Evolutionary conservation across 2,329 filamentous ascomycete genomes (phyloP), one percentile per base, ranked within the genome.

Genomic region (Aspergillus hortae): DNA sequence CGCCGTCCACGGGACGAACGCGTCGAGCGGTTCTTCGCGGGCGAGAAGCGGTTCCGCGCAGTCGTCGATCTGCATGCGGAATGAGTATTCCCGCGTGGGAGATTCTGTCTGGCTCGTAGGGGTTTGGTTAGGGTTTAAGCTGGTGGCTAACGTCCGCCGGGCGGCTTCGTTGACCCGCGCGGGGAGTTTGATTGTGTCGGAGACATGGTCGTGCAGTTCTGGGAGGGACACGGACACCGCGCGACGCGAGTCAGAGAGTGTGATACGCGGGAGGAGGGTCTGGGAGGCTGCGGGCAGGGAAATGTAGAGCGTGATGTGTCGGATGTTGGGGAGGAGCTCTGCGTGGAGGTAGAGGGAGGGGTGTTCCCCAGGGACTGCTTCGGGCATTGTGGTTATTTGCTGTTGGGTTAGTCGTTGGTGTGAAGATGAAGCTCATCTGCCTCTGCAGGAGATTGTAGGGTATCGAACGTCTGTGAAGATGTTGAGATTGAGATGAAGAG

Each of bases 271-370:
- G 27, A 45, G 48, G 33, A 56, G 44, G 33, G 48, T 44, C 17
- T 56, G 58, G 30, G 43, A 51, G 9, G 40, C 48, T 40, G 54
- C 46, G 1, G 66, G 68, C 5, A 84, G 66, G 2, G 77, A 80
- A 1, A 80, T 77, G 57, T 82, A 79, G 14, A 86, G 71, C 2
- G 80, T 81, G 40, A 84, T 71, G 54, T 83, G 82, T 40, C 80
- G 78, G 55, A 86, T 83, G 56, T 86, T 79, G 33, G 81, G 75
- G 35, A 86, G 70, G 14, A 83, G 74, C 65, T 86, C 83, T 21
- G 82, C 80, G 57, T 86, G 84, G 12, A 86, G 70, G 40, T 72
- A 48, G 2, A 77, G 46, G 5, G 55, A 27, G 6, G 47, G 35
- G 21, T 41, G 14, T 35, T 21, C 12, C n/a, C 48, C 5, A 7